Evolutionary conservation across 305 asterid species (phyloP).

Genomic region (Stenogyne calaminthoides): DNA sequence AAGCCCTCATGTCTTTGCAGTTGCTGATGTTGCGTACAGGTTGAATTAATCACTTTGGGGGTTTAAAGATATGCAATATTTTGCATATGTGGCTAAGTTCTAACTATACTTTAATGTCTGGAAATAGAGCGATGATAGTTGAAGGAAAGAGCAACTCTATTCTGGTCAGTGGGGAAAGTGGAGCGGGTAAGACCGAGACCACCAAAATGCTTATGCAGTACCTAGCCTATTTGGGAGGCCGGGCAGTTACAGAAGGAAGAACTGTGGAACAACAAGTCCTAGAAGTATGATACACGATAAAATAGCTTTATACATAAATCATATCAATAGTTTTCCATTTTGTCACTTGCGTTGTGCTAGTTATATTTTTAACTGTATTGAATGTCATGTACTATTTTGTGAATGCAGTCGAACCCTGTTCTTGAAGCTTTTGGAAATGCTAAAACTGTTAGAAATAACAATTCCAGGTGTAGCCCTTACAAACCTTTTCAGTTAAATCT

Average conservation of each 20-base stretch:
- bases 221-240: slow-evolving; percentile 95
- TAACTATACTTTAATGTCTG: slow-evolving; percentile 25
- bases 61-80: slow-evolving; percentile 16
- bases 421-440: slow-evolving; percentile 99
- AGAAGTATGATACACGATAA: slow-evolving; percentile 65
- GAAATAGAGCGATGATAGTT: slow-evolving; percentile 86
- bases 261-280: slow-evolving; percentile 99
- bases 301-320: slow-evolving; percentile 28
- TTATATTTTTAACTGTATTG: slow-evolving; percentile 34
- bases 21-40: slow-evolving; percentile 99
- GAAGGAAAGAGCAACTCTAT: slow-evolving; percentile 95
- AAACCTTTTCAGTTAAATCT: slow-evolving; percentile 35
- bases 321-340: slow-evolving; percentile 20
- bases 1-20: slow-evolving; percentile 98
- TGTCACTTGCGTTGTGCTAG: slow-evolving; percentile 22
- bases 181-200: slow-evolving; percentile 99
- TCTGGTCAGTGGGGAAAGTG: slow-evolving; percentile 99
- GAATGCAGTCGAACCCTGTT: slow-evolving; percentile 97
- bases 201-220: slow-evolving; percentile 98
- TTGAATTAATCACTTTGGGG: slow-evolving; percentile 34
- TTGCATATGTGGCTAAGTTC: slow-evolving; percentile 27
- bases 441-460: slow-evolving; percentile 95
- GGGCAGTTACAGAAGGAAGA: slow-evolving; percentile 96
- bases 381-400: slow-evolving; percentile 31
- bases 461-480: slow-evolving; percentile 80